Conservation (phyloP, 306 rosid species). For the Quillaja saponaria region DNA sequence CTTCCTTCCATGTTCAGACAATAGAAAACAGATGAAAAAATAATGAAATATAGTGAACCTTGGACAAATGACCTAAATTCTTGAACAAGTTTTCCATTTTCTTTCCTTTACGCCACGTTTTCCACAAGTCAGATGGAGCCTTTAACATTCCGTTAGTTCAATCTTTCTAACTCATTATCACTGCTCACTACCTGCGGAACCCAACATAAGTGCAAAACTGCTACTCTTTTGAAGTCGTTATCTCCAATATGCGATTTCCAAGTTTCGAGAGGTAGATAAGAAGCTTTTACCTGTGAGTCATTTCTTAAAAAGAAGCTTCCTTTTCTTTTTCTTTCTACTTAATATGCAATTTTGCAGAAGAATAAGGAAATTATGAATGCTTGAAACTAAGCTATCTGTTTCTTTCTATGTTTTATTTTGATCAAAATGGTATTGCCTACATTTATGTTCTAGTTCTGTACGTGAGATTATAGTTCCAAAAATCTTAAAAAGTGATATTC, state of each 20-base stretch:
- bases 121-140: too few relatives aligned
- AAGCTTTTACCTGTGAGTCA: slow-evolving; percentile 8
- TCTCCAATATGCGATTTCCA: slow-evolving; percentile 17
- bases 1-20: too few relatives aligned
- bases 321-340: slow-evolving; percentile 11
- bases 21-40: too few relatives aligned
- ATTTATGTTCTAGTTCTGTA: not conserved
- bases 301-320: slow-evolving; percentile 7
- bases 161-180: too few relatives aligned
- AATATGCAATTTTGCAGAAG: slow-evolving; percentile 1
- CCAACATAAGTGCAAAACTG: not conserved
- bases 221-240: slow-evolving; percentile 9
- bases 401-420: too few relatives aligned
- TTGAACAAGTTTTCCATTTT: too few relatives aligned
- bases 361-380: slow-evolving; percentile 2
- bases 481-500: slow-evolving; percentile 11
- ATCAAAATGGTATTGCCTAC: too few relatives aligned
- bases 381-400: slow-evolving; percentile 12
- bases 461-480: not conserved
- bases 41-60: too few relatives aligned
- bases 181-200: too few relatives aligned
- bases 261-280: not conserved
- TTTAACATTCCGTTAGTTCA: too few relatives aligned
- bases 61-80: too few relatives aligned
- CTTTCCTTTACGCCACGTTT: too few relatives aligned